phyloP scores from a whole-genome alignment of 306 rosid species.

The Quercus berberidifolia region DNA sequence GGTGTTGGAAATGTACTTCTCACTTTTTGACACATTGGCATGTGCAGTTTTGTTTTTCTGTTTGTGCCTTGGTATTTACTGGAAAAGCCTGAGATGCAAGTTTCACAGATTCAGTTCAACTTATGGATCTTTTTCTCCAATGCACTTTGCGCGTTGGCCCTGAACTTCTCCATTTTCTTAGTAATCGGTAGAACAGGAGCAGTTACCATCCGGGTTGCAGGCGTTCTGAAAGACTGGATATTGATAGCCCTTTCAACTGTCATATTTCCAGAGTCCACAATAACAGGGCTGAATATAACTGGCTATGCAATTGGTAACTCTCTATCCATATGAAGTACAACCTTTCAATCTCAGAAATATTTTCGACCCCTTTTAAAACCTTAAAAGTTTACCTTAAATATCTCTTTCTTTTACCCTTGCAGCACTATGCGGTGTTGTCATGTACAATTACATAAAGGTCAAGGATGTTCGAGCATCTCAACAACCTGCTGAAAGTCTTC shows the following conservation, averaged over 20 bases:
- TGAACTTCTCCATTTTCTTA: conserved; percentile 93
- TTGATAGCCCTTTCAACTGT: conserved; percentile 92
- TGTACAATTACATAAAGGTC: conserved; percentile 89
- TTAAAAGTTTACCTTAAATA: neutral
- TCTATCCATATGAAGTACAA: neutral
- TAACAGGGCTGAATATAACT: conserved; percentile 80
- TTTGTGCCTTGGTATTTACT: conserved; percentile 84
- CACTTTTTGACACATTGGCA: conserved; percentile 15
- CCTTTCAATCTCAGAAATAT: neutral
- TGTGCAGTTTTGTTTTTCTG: conserved; percentile 85
- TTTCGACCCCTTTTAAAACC: neutral
- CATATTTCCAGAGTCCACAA: conserved; percentile 87
- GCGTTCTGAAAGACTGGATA: conserved; percentile 96
- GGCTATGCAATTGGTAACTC: conserved; percentile 87
- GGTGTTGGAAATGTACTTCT: neutral
- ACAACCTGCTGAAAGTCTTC: conserved; percentile 51
- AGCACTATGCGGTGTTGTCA: conserved; percentile 86
- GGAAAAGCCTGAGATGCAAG: conserved; percentile 85
- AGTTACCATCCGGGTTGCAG: conserved; percentile 90
- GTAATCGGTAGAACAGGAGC: conserved; percentile 98
- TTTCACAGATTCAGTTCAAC: conserved; percentile 83
- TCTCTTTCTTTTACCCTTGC: conserved; percentile 25
- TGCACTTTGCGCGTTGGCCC: conserved; percentile 88
- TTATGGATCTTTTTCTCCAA: conserved; percentile 92
- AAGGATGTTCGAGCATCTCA: conserved; percentile 91